phyloP scores from a whole-genome alignment of 805 yeast genomes.

The Metschnikowia cubensis region DNA sequence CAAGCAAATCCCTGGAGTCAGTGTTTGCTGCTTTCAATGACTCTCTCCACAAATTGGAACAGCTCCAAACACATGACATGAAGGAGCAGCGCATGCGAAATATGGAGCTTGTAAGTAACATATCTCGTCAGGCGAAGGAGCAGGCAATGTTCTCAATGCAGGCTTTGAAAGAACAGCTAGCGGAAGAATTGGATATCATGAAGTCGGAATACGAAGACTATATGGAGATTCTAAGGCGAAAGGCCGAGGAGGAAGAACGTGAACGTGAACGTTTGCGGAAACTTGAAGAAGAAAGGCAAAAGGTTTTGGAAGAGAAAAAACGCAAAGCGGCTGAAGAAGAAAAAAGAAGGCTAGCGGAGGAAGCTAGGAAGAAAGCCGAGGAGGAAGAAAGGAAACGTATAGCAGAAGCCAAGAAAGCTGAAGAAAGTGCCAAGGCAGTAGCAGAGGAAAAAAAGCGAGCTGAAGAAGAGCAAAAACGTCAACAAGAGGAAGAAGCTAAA shows the following conservation, averaged over 20 bases:
- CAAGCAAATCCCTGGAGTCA: neutral
- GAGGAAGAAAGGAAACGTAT: conserved; percentile 9
- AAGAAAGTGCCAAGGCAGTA: conserved; percentile 18
- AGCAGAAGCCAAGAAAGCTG: conserved; percentile 9
- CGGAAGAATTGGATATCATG: neutral
- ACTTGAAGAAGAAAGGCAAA: conserved; percentile 12
- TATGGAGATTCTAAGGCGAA: neutral
- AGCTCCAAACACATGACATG: conserved; percentile 4
- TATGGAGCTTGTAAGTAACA: neutral
- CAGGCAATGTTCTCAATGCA: neutral
- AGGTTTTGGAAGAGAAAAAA: conserved; percentile 9
- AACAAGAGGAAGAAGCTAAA: conserved; percentile 14
- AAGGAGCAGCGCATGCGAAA: neutral
- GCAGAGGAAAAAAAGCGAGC: conserved; percentile 15
- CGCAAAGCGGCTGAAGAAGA: conserved; percentile 14
- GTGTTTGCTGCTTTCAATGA: conserved; percentile 6
- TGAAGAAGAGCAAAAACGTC: conserved; percentile 11
- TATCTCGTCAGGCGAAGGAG: neutral
- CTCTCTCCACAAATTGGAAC: conserved; percentile 7
- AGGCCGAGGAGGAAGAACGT: neutral
- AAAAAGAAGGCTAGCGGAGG: conserved; percentile 14
- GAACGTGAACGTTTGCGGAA: conserved; percentile 1
- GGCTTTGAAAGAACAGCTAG: neutral
- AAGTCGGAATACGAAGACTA: neutral
- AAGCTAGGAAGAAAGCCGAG: conserved; percentile 18